Base-by-base conservation (phyloP, 2,329 filamentous ascomycete genomes). In the Calonectria hongkongensis region DNA sequence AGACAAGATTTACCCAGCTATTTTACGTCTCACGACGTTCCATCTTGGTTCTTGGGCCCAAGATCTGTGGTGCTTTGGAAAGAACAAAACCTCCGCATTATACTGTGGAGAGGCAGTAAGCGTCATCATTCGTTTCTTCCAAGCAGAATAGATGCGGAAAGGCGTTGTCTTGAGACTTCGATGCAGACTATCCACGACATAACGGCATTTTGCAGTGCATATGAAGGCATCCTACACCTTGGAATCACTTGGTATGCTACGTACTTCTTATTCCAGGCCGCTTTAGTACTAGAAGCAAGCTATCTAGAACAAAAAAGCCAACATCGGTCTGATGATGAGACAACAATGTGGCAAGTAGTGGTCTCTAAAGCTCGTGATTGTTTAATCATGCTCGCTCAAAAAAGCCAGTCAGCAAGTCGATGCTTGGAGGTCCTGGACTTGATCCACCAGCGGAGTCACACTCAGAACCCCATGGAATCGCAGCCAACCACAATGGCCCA, bases 191-290 rank as follows among this genome's bases (percentile, higher is more conserved):
- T 87, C 16, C 74, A 78, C 4, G 80, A 81, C 3, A 85, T 87
- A 27, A 79, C 82, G 10, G 72, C 71, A 1, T 86, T 84, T 68
- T 85, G 85, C 80, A 75, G 74, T 6, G 66, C 76, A 0, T 74
- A 79, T 21, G 76, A 77, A 12, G 72, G 71, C 4, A 68, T 69
- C 9, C 75, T 84, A 7, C 82, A 83, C 21, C 79, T 82, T 18
- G 80, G 85, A 43, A 74, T 83, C 5, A 81, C 80, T 2, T 87
- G 85, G 85, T 87, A 87, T 72, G 83, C 82, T 1, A 83, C 85
- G 13, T 87, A 86, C 74, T 87, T 86, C 68, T 75, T 87, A 2
- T 87, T 87, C 68, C 86, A 87, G 66, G 85, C 85, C 0, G 82
- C 82, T 0, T 78, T 87, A 3, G 85, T 87, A 3, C 83, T 84